Conservation (phyloP, 2,329 filamentous ascomycete genomes). For the Talaromyces sp. region DNA sequence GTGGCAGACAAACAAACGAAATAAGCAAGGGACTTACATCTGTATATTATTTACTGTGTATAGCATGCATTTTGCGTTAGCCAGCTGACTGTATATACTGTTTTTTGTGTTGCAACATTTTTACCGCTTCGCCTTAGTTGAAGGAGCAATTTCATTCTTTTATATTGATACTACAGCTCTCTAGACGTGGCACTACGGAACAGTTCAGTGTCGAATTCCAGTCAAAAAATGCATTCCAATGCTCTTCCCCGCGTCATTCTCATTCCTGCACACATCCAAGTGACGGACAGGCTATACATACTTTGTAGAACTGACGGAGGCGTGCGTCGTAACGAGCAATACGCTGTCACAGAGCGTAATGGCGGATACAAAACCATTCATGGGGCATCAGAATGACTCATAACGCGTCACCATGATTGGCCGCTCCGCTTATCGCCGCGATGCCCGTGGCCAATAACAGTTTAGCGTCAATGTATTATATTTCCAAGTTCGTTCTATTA, state of each 20-base stretch:
- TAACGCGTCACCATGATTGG: neutral
- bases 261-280: neutral
- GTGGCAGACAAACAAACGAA: neutral
- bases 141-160: neutral
- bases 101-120: neutral
- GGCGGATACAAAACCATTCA: neutral
- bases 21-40: neutral
- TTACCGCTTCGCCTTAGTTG: neutral
- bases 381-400: neutral
- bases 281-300: neutral
- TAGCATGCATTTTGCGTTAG: neutral
- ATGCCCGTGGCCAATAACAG: neutral
- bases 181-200: neutral
- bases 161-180: neutral
- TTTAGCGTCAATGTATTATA: neutral
- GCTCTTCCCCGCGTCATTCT: too few species aligned
- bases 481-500: neutral
- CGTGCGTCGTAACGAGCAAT: neutral
- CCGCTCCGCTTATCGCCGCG: neutral
- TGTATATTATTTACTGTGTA: neutral
- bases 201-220: neutral
- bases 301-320: neutral
- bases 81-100: neutral
- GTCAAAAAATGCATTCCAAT: too few species aligned
- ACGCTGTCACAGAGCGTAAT: neutral